Conservation (phyloP, 2,329 filamentous ascomycete species). For the Sporothrix inflata region DNA sequence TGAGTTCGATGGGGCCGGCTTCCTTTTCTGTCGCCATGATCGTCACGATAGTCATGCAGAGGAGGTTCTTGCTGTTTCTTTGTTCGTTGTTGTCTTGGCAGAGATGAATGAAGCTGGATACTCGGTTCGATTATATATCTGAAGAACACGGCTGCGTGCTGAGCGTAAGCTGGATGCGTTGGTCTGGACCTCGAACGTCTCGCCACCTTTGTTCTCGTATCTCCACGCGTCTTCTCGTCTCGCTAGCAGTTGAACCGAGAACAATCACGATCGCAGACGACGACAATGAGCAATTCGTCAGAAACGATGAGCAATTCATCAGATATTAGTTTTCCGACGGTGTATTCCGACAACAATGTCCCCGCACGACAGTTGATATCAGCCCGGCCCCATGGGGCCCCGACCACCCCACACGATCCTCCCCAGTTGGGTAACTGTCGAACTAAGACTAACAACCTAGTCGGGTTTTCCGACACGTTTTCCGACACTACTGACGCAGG, state of each 20-base stretch:
- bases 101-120: too few species aligned
- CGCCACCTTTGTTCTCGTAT: background rate
- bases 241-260: background rate
- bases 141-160: too few species aligned
- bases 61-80: background rate
- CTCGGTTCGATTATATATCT: too few species aligned
- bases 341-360: background rate
- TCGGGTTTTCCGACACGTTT: background rate
- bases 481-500: too few species aligned
- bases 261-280: background rate
- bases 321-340: background rate
- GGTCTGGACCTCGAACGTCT: background rate
- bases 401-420: too few species aligned
- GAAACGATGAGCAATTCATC: background rate
- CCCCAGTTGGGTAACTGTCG: background rate
- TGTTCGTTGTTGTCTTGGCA: background rate
- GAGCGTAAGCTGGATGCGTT: background rate
- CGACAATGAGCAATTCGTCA: background rate
- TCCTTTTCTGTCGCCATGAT: constrained; percentile 1
- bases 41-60: background rate
- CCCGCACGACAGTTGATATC: background rate
- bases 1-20: background rate
- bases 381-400: background rate
- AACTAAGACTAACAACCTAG: background rate
- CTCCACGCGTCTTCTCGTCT: background rate